phyloP scores from a whole-genome alignment of 176 grass and related monocot genomes.

The Cenchrus purpureus region DNA sequence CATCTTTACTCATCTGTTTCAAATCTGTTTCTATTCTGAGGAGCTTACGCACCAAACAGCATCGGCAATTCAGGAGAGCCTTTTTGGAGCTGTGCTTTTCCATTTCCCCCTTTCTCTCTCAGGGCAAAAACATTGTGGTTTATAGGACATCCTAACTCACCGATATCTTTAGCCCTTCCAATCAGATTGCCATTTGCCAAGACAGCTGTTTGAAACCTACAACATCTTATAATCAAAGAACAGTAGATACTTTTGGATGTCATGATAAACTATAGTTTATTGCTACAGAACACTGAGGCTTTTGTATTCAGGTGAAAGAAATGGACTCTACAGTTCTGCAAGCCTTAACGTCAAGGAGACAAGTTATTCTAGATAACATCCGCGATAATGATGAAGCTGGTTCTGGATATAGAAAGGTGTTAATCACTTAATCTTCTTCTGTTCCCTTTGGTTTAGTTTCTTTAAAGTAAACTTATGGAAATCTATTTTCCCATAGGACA shows the following conservation, averaged over 20 bases:
- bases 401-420: constrained; percentile 91
- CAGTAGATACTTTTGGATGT: not conserved
- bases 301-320: constrained; percentile 62
- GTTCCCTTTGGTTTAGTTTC: constrained; percentile 23
- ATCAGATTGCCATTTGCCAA: not conserved
- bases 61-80: not conserved
- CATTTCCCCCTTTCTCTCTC: not conserved
- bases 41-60: not conserved
- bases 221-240: not conserved
- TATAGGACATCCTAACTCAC: not conserved
- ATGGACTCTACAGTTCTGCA: constrained; percentile 62
- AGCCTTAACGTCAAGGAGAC: constrained; percentile 87
- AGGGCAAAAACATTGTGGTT: not conserved
- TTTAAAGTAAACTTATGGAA: constrained; percentile 28
- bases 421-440: constrained; percentile 16
- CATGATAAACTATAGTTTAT: constrained; percentile 1
- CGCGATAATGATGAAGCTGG: constrained; percentile 99
- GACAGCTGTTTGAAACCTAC: not conserved
- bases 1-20: constrained; percentile 25
- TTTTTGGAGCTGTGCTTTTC: not conserved
- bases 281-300: constrained; percentile 18
- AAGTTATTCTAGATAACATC: constrained; percentile 96
- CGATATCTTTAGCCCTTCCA: not conserved
- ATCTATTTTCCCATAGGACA: constrained; percentile 57
- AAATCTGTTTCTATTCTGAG: not conserved